Evolutionary conservation across 1,284 basidiomycete genomes (phyloP).

Genomic region (Ustilago nuda): DNA sequence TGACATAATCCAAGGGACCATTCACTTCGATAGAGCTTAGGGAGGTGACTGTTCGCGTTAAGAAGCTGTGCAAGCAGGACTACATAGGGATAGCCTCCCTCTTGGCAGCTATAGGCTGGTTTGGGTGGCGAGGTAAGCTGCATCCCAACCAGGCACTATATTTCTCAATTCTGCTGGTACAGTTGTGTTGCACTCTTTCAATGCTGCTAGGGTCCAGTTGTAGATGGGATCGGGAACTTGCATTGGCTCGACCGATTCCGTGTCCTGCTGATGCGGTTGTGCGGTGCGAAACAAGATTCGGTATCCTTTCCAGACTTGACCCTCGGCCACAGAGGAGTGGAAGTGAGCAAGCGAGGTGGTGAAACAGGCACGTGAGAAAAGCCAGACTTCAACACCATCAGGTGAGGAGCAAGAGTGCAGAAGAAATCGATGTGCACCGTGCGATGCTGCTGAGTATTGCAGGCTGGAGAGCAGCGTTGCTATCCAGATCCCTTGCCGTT

Average conservation of each 20-base stretch:
- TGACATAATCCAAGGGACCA: too few relatives aligned
- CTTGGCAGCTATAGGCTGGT: too few relatives aligned
- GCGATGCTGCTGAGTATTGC: conserved; percentile 21
- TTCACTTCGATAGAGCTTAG: too few relatives aligned
- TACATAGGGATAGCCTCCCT: too few relatives aligned
- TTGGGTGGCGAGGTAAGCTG: conserved; percentile 9
- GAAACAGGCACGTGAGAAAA: conserved; percentile 31
- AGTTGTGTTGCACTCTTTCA: conserved; percentile 2
- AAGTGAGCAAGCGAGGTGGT: conserved; percentile 16
- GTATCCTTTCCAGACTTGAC: conserved; percentile 16
- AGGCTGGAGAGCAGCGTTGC: conserved; percentile 10
- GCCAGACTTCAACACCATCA: conserved; percentile 17
- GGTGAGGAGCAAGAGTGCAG: background rate
- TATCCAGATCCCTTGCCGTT: conserved; percentile 6
- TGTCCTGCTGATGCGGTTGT: background rate
- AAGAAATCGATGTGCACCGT: conserved; percentile 30
- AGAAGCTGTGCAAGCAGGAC: too few relatives aligned
- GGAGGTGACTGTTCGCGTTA: too few relatives aligned
- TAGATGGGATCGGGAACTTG: conserved; percentile 6
- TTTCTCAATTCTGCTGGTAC: conserved; percentile 14
- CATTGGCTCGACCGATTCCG: conserved; percentile 8
- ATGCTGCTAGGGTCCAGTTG: background rate
- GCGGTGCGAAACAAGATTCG: conserved; percentile 19
- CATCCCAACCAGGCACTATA: conserved; percentile 16
- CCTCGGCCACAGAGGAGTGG: background rate